Evolutionary conservation across 2,329 filamentous ascomycete species (phyloP).

Genomic region (Phaeomoniella chlamydospora): DNA sequence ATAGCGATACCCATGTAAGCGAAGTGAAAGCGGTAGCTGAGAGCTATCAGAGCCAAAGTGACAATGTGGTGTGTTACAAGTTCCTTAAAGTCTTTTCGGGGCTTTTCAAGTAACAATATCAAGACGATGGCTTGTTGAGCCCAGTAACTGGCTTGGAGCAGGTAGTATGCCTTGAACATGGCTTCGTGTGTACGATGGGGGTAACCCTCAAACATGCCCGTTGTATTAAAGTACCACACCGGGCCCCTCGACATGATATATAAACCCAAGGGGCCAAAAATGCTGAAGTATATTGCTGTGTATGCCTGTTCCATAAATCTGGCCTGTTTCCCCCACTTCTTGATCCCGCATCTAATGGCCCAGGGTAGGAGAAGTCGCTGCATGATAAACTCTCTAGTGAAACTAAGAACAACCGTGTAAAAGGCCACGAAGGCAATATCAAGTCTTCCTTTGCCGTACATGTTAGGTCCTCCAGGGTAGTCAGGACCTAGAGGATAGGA

Average conservation of each 20-base stretch:
- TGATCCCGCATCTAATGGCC: conserved; percentile 55
- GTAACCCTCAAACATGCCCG: conserved; percentile 77
- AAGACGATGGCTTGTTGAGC: conserved; percentile 85
- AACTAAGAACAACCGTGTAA: conserved; percentile 79
- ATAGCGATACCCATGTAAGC: conserved; percentile 88
- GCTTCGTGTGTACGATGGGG: conserved; percentile 71
- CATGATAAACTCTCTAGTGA: conserved; percentile 94
- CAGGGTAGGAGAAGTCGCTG: conserved; percentile 71
- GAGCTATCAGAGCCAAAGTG: conserved; percentile 64
- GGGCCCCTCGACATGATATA: conserved; percentile 87
- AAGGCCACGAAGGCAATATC: conserved; percentile 80
- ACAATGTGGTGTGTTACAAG: conserved; percentile 85
- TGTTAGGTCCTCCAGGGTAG: conserved; percentile 32
- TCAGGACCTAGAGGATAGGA: conserved; percentile 62
- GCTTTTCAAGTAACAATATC: conserved; percentile 77
- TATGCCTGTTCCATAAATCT: conserved; percentile 96
- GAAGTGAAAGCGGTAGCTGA: conserved; percentile 93
- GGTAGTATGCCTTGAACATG: conserved; percentile 86
- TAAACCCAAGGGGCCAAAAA: conserved; percentile 70
- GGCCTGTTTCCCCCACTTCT: conserved; percentile 60
- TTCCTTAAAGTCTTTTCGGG: conserved; percentile 88
- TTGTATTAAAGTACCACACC: conserved; percentile 91
- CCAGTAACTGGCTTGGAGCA: conserved; percentile 92
- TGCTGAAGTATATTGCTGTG: conserved; percentile 75
- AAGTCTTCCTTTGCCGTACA: conserved; percentile 80